These are phyloP conservation scores for Aspergillus affinis DNA, from an alignment of 495 filamentous ascomycete genomes.

Conservation along the genomic window DNA sequence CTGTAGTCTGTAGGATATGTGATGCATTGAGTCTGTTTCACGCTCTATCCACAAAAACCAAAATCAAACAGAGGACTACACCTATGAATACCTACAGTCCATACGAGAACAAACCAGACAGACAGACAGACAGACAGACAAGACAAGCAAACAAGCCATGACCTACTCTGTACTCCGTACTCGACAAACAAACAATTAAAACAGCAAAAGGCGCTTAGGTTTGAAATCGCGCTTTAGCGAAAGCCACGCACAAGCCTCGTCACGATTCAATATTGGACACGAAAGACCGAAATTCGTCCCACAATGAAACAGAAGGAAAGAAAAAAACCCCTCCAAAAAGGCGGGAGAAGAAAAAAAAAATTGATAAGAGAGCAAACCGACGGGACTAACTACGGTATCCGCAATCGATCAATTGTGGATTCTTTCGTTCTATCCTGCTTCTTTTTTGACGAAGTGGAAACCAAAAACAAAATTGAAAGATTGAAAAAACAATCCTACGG, in stretches of 20 bases:
- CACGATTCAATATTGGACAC: neutral
- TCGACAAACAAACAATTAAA: constrained; percentile 7
- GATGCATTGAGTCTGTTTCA: no score
- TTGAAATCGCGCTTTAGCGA: neutral
- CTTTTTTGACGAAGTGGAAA: neutral
- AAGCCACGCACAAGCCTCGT: constrained; percentile 5
- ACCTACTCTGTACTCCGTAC: no score
- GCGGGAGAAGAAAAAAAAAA: neutral
- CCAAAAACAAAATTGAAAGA: neutral
- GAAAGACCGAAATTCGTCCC: neutral
- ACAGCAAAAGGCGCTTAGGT: constrained; percentile 8
- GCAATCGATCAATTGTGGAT: neutral
- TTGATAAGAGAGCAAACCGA: neutral
- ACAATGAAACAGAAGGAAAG: constrained; percentile 3
- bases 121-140: neutral
- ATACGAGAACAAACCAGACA: no score
- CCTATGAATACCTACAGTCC: no score
- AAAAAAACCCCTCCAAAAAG: constrained; percentile 3
- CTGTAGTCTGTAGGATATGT: no score
- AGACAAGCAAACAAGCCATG: no score
- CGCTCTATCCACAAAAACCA: no score
- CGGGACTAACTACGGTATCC: no score
- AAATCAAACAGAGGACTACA: no score
- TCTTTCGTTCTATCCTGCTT: neutral
- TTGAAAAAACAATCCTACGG: neutral